phyloP scores from a whole-genome alignment of 2,329 filamentous ascomycete species.

The Neoascochyta sp. region DNA sequence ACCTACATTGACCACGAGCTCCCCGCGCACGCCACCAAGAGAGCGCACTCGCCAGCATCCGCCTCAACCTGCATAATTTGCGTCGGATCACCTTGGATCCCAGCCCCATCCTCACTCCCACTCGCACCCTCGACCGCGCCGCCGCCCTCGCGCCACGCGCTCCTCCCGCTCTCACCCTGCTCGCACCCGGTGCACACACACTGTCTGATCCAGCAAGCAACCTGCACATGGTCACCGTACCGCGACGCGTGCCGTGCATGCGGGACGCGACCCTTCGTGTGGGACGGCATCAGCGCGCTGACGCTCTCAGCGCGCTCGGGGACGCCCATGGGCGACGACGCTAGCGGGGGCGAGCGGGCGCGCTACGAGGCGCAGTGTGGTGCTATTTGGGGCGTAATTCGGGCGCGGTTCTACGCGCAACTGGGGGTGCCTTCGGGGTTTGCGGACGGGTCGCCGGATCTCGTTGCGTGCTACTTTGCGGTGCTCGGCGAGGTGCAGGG shows the following conservation, averaged over 20 bases:
- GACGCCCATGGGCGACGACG: slow-evolving; percentile 3
- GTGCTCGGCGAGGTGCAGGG: slow-evolving; percentile 7
- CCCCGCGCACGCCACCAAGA: slow-evolving; percentile 1
- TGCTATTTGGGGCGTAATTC: slow-evolving; percentile 7
- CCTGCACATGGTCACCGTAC: background rate
- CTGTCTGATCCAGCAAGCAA: slow-evolving; percentile 12
- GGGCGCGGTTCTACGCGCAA: slow-evolving; percentile 2
- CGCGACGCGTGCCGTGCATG: slow-evolving; percentile 11
- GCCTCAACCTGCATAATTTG: slow-evolving; percentile 9
- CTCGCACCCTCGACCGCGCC: no score
- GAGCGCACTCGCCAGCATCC: slow-evolving; percentile 6
- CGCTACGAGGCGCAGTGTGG: slow-evolving; percentile 12
- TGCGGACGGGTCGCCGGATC: slow-evolving; percentile 8
- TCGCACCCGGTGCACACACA: slow-evolving; percentile 21
- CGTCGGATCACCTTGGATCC: no score
- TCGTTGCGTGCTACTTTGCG: slow-evolving; percentile 6
- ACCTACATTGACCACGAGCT: slow-evolving; percentile 17
- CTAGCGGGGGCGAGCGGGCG: background rate
- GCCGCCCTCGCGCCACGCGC: no score
- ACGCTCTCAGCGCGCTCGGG: slow-evolving; percentile 15
- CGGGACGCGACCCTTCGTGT: slow-evolving; percentile 10
- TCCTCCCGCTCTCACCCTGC: slow-evolving; percentile 17
- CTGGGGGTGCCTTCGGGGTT: slow-evolving; percentile 1
- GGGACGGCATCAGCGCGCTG: slow-evolving; percentile 16
- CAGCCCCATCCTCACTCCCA: no score